Evolutionary conservation across 176 grass and related monocot genomes (phyloP), one percentile per base, ranked within the genome.

Genomic region (Tillandsia fasciculata): DNA sequence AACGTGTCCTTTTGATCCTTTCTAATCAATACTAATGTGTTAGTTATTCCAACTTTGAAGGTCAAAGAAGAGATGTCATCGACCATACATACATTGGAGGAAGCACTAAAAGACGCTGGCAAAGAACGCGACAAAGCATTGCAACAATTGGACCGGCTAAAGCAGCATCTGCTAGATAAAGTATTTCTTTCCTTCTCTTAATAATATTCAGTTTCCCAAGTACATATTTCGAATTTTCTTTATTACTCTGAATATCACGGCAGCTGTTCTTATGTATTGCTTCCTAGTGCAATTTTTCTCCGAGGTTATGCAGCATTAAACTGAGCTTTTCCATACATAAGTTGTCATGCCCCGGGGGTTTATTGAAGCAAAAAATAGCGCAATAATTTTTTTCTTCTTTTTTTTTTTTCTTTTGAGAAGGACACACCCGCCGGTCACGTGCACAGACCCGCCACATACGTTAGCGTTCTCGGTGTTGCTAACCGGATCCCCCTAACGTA

Each of bases 151-250:
- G 80, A 77, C 79, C 79, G 95, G 66, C 75, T 99, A 29, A 99
- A 94, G 70, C 87, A 99, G 47, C 95, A 99, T 79, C 83, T 99
- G 70, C 72, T 99, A 52, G 95, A 94, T 76, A 99, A 99, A 81
- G 86, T 76, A 84, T 66, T n/a, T 22, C 58, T 58, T 14, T 63
- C 64, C 75, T 22, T 64, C 15, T 61, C 48, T 68, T 17, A 18
- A 61, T 18, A 23, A 9, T 20, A 15, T 61, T 61, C 22, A 61
- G 56, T 61, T 61, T 61, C 3, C 52, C 52, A n/a, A 56, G 15
- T n/a, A 18, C 69, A 49, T 27, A 15, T 27, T 54, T 24, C 8
- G 51, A 57, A 50, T 15, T 52, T 27, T 67, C 10, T 50, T 77
- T 63, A 9, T 85, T 72, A 26, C 0, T 74, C 14, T 69, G 42